Percentiles rank a stretch among this genome's conserved stretches.
Evolutionary conservation across 1,284 basidiomycete species (phyloP).

Genomic region (Pseudozyma thailandica): DNA sequence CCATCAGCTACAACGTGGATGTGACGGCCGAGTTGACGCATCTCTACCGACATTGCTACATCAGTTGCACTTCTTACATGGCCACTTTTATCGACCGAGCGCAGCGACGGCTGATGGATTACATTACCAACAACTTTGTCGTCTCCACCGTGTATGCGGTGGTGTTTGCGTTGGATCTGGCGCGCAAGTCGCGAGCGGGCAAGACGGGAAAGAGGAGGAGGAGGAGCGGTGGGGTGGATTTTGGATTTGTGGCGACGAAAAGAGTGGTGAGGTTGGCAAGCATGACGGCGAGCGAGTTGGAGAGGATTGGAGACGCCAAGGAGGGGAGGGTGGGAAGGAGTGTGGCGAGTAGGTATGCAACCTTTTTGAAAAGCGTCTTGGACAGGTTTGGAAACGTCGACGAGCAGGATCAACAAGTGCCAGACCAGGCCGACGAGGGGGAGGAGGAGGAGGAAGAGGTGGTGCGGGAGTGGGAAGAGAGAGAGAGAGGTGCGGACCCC

Average conservation of each 20-base stretch:
- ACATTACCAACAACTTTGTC: constrained; percentile 27
- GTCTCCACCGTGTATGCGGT: constrained; percentile 42
- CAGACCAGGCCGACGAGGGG: neutral
- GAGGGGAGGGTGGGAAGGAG: constrained; percentile 6
- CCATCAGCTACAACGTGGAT: constrained; percentile 30
- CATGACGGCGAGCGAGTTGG: constrained; percentile 16
- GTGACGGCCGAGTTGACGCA: constrained; percentile 15
- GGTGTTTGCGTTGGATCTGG: constrained; percentile 28
- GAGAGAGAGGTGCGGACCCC: too few relatives aligned
- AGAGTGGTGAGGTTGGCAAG: constrained; percentile 18
- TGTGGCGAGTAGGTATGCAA: constrained; percentile 25
- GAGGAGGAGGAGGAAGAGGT: neutral
- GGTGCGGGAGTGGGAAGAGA: neutral
- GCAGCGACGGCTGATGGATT: constrained; percentile 16
- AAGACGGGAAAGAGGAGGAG: neutral
- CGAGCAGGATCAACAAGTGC: too few relatives aligned
- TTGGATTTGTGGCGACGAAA: constrained; percentile 15
- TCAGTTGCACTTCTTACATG: constrained; percentile 46
- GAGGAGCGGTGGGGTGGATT: constrained; percentile 13
- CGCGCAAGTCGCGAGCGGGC: constrained; percentile 3
- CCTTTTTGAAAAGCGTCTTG: constrained; percentile 28
- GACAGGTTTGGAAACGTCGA: constrained; percentile 1
- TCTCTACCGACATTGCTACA: constrained; percentile 41
- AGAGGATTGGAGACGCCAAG: constrained; percentile 11
- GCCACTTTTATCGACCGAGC: constrained; percentile 34